A percentile compares a stretch with the other conserved stretches of the same genome.
Conservation (phyloP, 768 basidiomycete genomes). For the Trametes cinnabarina region DNA sequence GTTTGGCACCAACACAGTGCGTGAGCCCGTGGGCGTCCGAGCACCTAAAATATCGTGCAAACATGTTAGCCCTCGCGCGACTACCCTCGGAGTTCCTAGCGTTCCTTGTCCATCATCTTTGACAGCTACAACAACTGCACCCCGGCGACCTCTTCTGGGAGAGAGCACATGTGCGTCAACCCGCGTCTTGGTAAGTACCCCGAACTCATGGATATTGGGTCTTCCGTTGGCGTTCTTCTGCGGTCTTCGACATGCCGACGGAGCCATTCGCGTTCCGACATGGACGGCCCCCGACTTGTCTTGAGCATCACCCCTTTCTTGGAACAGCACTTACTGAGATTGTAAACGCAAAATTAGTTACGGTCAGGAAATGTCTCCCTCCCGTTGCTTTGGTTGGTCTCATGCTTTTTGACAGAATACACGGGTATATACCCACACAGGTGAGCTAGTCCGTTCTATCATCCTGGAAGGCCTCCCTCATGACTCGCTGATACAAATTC, state of each 20-base stretch:
- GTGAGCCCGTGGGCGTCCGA: not conserved
- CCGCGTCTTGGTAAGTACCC: not conserved
- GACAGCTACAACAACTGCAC: not conserved
- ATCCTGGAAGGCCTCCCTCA: no score
- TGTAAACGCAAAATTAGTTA: no score
- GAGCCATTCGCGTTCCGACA: not conserved
- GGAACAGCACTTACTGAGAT: no score
- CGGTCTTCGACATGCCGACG: not conserved
- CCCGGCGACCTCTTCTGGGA: not conserved
- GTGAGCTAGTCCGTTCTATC: no score
- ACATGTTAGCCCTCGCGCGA: not conserved
- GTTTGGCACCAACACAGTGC: not conserved
- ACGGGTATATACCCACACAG: no score
- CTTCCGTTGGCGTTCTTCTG: not conserved
- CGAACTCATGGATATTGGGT: not conserved
- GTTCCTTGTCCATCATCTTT: not conserved
- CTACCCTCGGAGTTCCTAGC: not conserved
- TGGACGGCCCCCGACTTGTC: no score
- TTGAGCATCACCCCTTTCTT: no score
- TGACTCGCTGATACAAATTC: no score
- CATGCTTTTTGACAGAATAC: no score
- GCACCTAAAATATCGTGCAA: slow-evolving; percentile 4
- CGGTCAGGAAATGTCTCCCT: no score
- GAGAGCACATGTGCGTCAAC: not conserved
- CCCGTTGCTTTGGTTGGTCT: no score